These are phyloP conservation scores for Aspergillus baeticus DNA, from an alignment of 495 filamentous ascomycete genomes.

Conservation along the genomic window DNA sequence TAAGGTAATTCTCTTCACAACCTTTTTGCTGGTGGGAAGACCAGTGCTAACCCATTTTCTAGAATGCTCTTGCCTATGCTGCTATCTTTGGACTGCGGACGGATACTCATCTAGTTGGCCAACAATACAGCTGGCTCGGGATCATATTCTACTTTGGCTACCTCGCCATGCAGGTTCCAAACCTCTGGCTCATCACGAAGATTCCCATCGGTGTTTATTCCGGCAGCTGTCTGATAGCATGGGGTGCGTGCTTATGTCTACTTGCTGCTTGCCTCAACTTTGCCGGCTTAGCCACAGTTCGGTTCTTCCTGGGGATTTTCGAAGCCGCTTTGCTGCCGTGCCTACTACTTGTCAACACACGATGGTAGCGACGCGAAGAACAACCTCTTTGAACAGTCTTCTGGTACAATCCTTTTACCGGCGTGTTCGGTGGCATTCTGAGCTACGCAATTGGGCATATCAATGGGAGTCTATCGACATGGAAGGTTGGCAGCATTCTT, in stretches of 20 bases:
- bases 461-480: too few species aligned
- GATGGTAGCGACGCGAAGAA: conserved; percentile 55
- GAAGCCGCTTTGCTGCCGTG: conserved; percentile 58
- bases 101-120: conserved; percentile 49
- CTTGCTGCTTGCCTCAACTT: conserved; percentile 42
- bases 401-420: too few species aligned
- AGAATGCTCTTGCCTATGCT: conserved; percentile 59
- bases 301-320: conserved; percentile 52
- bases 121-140: conserved; percentile 59
- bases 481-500: too few species aligned
- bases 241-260: conserved; percentile 42
- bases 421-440: too few species aligned
- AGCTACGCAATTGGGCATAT: too few species aligned
- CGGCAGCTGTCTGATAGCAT: conserved; percentile 21
- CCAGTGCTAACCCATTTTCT: too few species aligned
- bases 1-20: too few species aligned
- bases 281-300: conserved; percentile 41
- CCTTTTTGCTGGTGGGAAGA: too few species aligned
- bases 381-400: conserved; percentile 44
- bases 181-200: conserved; percentile 38
- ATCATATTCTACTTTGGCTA: conserved; percentile 53
- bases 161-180: conserved; percentile 50
- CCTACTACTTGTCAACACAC: conserved; percentile 55
- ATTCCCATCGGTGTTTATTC: conserved; percentile 45
- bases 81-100: conserved; percentile 55